Evolutionary conservation across 139 green algal genomes (phyloP).

Genomic region (Gonium pectorale): DNA sequence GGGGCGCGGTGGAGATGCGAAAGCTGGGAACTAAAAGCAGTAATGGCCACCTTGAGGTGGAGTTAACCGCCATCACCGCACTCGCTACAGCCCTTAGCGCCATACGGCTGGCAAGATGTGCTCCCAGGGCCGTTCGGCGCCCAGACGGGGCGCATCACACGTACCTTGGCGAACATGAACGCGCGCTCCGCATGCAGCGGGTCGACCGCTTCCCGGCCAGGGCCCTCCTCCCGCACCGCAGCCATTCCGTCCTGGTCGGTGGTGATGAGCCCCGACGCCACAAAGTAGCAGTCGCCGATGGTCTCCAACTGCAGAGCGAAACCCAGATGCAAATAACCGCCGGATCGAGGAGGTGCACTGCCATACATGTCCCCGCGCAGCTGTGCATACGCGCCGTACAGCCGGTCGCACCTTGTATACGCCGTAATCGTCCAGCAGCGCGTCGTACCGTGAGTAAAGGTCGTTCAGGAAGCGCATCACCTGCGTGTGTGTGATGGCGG

Average conservation of each 20-base stretch:
- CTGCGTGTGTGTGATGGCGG: conserved; percentile 12
- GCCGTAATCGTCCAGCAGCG: conserved; percentile 11
- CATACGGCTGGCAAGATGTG: too few relatives aligned
- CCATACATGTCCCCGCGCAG: too few relatives aligned
- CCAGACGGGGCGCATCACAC: not conserved
- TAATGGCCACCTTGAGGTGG: too few relatives aligned
- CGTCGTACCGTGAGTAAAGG: conserved; percentile 48
- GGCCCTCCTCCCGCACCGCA: not conserved
- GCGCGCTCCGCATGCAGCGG: conserved; percentile 39
- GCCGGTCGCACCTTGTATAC: conserved; percentile 7
- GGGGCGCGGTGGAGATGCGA: not conserved
- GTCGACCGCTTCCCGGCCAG: not conserved
- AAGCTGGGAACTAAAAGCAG: too few relatives aligned
- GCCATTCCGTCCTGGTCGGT: conserved; percentile 25
- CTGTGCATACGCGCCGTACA: not conserved
- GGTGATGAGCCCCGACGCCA: conserved; percentile 10
- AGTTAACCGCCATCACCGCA: too few relatives aligned
- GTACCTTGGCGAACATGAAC: conserved; percentile 19
- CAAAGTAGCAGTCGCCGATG: conserved; percentile 45
- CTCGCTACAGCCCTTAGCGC: too few relatives aligned
- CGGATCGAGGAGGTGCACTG: too few relatives aligned
- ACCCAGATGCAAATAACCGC: not conserved
- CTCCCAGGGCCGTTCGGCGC: too few relatives aligned
- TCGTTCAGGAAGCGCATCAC: conserved; percentile 55
- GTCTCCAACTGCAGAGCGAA: conserved; percentile 22